phyloP scores from a whole-genome alignment of 441 rosid genomes.

The Sinapis alba region DNA sequence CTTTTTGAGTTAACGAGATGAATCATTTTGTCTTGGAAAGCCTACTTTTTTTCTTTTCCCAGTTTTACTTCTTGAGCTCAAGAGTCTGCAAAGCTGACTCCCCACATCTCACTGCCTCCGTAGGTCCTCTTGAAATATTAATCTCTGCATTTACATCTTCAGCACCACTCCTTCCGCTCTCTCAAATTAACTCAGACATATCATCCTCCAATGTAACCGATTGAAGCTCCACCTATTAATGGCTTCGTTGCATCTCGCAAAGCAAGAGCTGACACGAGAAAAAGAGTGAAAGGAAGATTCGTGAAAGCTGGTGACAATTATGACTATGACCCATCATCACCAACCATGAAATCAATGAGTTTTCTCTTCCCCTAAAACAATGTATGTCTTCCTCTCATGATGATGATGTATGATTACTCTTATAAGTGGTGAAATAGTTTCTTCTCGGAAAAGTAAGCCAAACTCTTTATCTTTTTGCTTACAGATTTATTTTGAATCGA shows the following conservation, averaged over 20 bases:
- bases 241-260: constrained; percentile 81
- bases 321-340: constrained; percentile 63
- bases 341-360: constrained; percentile 8
- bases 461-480: background rate
- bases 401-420: background rate
- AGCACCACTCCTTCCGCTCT: no score
- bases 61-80: no score
- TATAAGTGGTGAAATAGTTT: background rate
- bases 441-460: constrained; percentile 5
- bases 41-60: no score
- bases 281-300: constrained; percentile 83
- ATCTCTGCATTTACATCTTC: no score
- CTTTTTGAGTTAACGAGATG: no score
- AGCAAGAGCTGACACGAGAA: constrained; percentile 84
- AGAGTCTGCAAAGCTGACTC: no score
- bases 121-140: no score
- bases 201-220: no score
- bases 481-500: constrained; percentile 21
- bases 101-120: no score
- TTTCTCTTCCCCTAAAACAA: background rate
- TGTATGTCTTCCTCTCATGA: background rate
- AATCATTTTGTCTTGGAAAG: no score
- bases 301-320: constrained; percentile 80
- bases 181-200: no score
- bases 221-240: no score